Evolutionary conservation across 768 basidiomycete species (phyloP).

Genomic region (Krasilnikovozyma curviuscula): DNA sequence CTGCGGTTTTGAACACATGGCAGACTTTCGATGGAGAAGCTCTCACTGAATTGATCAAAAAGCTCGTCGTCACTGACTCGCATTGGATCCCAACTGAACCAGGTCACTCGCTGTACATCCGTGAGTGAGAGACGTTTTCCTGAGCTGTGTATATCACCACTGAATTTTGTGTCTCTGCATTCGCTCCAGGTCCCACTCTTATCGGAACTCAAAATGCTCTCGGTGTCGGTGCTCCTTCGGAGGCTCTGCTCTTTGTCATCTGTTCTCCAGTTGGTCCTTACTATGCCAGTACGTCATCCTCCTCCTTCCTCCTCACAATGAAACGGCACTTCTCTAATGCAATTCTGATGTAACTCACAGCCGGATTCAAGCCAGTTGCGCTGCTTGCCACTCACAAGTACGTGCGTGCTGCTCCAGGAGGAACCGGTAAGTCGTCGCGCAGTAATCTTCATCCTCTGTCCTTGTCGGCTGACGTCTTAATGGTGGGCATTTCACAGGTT

Average conservation of each 20-base stretch:
- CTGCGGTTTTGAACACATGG: too few species aligned
- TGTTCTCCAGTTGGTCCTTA: background rate
- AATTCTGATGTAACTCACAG: background rate
- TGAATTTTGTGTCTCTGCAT: conserved; percentile 2
- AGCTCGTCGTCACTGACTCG: conserved; percentile 15
- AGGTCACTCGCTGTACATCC: conserved; percentile 14
- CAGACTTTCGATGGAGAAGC: conserved; percentile 15
- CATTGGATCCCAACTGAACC: conserved; percentile 16
- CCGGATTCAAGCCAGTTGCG: conserved; percentile 14
- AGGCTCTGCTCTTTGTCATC: conserved; percentile 16
- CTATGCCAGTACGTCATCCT: background rate
- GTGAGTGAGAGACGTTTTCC: conserved; percentile 3
- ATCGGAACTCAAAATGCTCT: conserved; percentile 17
- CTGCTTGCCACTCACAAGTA: conserved; percentile 43
- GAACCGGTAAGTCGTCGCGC: conserved; percentile 79
- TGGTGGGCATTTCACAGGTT: background rate
- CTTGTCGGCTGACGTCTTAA: too few species aligned
- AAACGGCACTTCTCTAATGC: background rate
- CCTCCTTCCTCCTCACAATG: background rate
- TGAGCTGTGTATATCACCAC: background rate
- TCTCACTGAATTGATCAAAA: conserved; percentile 12
- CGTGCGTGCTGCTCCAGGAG: conserved; percentile 70
- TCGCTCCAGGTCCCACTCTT: conserved; percentile 7
- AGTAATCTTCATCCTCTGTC: too few species aligned
- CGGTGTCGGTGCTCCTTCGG: conserved; percentile 13